Percentiles rank a stretch among this genome's conserved stretches.
These are phyloP conservation scores for Butyriboletus loyo DNA, from an alignment of 768 basidiomycete genomes.

Conservation along the genomic window DNA sequence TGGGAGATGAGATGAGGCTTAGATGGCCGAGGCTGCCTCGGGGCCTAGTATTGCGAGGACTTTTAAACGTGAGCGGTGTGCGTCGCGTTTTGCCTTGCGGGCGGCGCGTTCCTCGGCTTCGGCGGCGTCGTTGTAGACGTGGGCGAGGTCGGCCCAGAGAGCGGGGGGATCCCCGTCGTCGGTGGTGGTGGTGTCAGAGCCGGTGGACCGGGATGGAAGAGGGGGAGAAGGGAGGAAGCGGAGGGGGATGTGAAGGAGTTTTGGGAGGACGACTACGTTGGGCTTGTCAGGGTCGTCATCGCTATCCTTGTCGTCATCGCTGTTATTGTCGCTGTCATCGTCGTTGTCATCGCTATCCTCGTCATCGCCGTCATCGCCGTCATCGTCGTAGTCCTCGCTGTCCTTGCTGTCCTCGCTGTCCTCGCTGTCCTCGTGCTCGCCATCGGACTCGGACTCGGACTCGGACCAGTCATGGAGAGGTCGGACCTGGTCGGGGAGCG, in stretches of 20 bases:
- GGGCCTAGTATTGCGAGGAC: slow-evolving; percentile 2
- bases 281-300: not conserved
- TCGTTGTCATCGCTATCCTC: not conserved
- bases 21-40: not conserved
- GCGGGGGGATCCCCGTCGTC: not conserved
- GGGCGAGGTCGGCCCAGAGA: not conserved
- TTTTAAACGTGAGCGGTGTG: slow-evolving; percentile 7
- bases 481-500: not conserved
- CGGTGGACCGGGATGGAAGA: not conserved
- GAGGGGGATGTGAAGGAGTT: slow-evolving; percentile 2
- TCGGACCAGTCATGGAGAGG: not conserved
- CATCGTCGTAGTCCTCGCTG: not conserved
- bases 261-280: slow-evolving; percentile 1
- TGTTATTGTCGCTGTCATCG: not conserved
- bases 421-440: not conserved
- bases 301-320: not conserved
- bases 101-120: slow-evolving; percentile 4
- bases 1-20: not conserved
- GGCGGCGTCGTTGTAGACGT: not conserved
- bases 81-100: slow-evolving; percentile 11
- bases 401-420: not conserved
- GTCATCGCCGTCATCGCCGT: not conserved
- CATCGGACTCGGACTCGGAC: not conserved
- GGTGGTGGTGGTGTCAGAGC: too few species aligned
- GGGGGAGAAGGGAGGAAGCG: not conserved